A percentile compares a stretch with the other conserved stretches of the same genome.
These are phyloP conservation scores for Sclerotinia trifoliorum DNA, from an alignment of 2,329 filamentous ascomycete species.

Conservation along the genomic window DNA sequence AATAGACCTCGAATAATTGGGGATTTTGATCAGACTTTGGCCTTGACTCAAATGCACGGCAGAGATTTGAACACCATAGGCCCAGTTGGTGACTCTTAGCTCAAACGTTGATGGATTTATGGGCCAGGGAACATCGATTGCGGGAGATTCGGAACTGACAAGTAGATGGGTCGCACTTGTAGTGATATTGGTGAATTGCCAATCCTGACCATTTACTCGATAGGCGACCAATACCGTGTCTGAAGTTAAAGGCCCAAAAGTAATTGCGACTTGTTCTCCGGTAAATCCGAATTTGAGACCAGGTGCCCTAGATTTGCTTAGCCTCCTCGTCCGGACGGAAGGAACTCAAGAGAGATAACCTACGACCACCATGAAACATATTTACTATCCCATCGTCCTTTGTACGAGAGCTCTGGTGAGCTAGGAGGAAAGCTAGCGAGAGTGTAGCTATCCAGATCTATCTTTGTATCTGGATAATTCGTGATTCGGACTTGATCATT, in stretches of 20 bases:
- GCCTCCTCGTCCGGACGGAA: background rate
- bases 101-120: conserved; percentile 52
- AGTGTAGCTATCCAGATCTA: conserved; percentile 41
- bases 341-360: conserved; percentile 31
- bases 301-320: conserved; percentile 40
- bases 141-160: conserved; percentile 47
- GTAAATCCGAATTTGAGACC: conserved; percentile 35
- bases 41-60: conserved; percentile 50
- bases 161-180: conserved; percentile 56
- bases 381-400: conserved; percentile 61
- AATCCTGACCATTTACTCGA: conserved; percentile 57
- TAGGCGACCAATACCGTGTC: conserved; percentile 52
- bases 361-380: conserved; percentile 61
- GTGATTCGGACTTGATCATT: conserved; percentile 44
- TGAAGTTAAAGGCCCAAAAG: conserved; percentile 36
- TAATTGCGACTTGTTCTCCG: conserved; percentile 31
- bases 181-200: conserved; percentile 61
- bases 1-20: conserved; percentile 42
- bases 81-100: conserved; percentile 61
- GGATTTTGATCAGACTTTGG: conserved; percentile 47
- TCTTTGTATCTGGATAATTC: conserved; percentile 45
- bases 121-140: conserved; percentile 46
- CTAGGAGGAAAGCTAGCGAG: conserved; percentile 52
- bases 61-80: conserved; percentile 56
- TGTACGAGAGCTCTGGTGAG: conserved; percentile 57